Conservation (phyloP, 2,329 filamentous ascomycete genomes). For the Chaetomium olivaceum region DNA sequence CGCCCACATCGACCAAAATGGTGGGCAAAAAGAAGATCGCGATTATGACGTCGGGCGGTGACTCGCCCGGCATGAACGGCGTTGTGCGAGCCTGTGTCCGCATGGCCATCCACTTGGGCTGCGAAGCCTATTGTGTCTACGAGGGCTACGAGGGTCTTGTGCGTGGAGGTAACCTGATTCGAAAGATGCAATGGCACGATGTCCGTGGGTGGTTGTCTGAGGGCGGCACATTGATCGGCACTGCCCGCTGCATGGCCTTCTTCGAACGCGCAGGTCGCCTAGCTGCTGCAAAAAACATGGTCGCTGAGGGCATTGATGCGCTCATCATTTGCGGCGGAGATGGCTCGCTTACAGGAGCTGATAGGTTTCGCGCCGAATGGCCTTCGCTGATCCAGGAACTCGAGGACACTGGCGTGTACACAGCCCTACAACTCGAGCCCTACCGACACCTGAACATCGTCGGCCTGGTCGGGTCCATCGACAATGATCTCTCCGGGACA, state of each 20-base stretch:
- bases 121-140: slow-evolving; percentile 78
- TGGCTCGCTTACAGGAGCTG: slow-evolving; percentile 91
- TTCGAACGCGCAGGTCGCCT: slow-evolving; percentile 84
- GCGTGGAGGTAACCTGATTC: slow-evolving; percentile 83
- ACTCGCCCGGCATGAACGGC: slow-evolving; percentile 93
- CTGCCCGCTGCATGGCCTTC: slow-evolving; percentile 89
- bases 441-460: slow-evolving; percentile 93
- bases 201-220: slow-evolving; percentile 93
- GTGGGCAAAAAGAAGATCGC: slow-evolving; percentile 68
- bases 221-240: slow-evolving; percentile 94
- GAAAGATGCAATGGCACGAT: slow-evolving; percentile 85
- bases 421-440: slow-evolving; percentile 67
- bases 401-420: slow-evolving; percentile 71
- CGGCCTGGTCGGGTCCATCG: slow-evolving; percentile 92
- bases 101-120: slow-evolving; percentile 82
- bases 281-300: slow-evolving; percentile 89
- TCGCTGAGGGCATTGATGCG: slow-evolving; percentile 89
- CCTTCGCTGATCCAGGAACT: slow-evolving; percentile 83
- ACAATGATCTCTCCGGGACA: slow-evolving; percentile 96
- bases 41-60: slow-evolving; percentile 91
- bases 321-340: slow-evolving; percentile 97
- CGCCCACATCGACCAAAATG: slow-evolving; percentile 39
- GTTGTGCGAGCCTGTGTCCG: slow-evolving; percentile 88
- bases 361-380: slow-evolving; percentile 92
- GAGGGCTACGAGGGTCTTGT: slow-evolving; percentile 97